phyloP scores from a whole-genome alignment of 2,329 filamentous ascomycete genomes.

The Botrytis elliptica region DNA sequence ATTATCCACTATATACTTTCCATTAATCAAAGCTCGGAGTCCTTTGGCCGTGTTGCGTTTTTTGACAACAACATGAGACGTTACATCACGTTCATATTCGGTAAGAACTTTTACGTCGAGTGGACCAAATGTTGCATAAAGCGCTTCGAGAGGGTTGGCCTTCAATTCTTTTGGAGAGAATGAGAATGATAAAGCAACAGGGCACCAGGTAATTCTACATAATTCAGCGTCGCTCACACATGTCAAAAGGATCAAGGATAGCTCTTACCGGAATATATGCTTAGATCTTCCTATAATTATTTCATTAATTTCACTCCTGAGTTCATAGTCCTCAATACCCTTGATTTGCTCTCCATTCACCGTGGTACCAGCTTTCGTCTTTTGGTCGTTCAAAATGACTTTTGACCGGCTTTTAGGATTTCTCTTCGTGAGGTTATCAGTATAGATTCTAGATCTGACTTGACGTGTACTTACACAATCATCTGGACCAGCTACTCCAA shows the following conservation, averaged over 20 bases:
- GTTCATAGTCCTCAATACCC: slow-evolving; percentile 52
- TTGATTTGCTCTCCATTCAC: slow-evolving; percentile 73
- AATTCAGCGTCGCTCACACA: neutral
- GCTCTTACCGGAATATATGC: slow-evolving; percentile 56
- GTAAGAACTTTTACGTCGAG: slow-evolving; percentile 84
- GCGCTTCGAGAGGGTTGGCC: slow-evolving; percentile 59
- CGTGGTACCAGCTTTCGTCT: slow-evolving; percentile 80
- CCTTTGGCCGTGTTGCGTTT: slow-evolving; percentile 89
- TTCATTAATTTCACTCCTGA: slow-evolving; percentile 59
- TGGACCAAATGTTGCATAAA: slow-evolving; percentile 68
- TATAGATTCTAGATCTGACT: slow-evolving; percentile 1
- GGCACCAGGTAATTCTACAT: slow-evolving; percentile 71
- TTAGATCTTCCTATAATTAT: slow-evolving; percentile 72
- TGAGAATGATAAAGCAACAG: slow-evolving; percentile 78
- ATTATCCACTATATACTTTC: slow-evolving; percentile 67
- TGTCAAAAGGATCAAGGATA: slow-evolving; percentile 17
- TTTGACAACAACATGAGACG: slow-evolving; percentile 84
- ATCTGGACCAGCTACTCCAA: slow-evolving; percentile 62
- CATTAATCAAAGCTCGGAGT: slow-evolving; percentile 82
- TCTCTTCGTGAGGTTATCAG: slow-evolving; percentile 22
- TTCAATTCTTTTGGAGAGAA: slow-evolving; percentile 70
- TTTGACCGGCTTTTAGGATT: slow-evolving; percentile 52
- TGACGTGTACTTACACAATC: slow-evolving; percentile 56
- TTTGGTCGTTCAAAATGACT: slow-evolving; percentile 72
- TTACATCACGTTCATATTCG: slow-evolving; percentile 67